Evolutionary conservation across 768 basidiomycete genomes (phyloP), one percentile per base, ranked within the genome.

Genomic region (Chiua virens): DNA sequence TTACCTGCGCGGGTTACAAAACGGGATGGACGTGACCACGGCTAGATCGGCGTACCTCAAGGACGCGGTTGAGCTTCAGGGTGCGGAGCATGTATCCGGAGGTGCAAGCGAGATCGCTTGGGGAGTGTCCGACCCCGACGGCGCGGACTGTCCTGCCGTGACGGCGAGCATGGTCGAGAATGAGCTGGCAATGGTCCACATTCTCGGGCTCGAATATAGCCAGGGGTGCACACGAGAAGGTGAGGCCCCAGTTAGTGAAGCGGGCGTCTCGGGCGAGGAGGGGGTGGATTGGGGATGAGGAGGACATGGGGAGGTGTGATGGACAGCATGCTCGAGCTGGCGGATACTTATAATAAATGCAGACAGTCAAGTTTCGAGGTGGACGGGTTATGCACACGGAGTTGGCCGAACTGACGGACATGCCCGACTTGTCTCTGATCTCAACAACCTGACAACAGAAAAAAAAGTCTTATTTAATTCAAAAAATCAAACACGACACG

Each of bases 101-200:
- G 0, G 94, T 97, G 71, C 93, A 98, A 0, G 92, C 89, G 44
- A 98, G 77, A 72, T 99, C 96, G 63, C 86, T 89, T 21, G 96
- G 96, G 51, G 88, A 90, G 72, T 98, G 95, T 3, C 95, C 96
- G 15, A 92, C 84, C 13, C 93, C 97, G 13, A 85, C 87, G 1
- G 90, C 88, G 49, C 93, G 83, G 30, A 98, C 76, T 20, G 79
- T 75, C 63, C 80, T 83, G 15, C 79, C 73, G 64, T 93, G 83
- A 38, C 87, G 75, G 17, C 85, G 75, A 0, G 94, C 93, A 22
- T 93, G 82, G 62, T 91, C 89, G 23, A 98, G 75, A 41, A 95
- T 76, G 57, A 83, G 78, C 40, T 78, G 76, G 63, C 92, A 89
- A 30, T 98, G 79, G 52, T 77, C 68, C 38, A 82, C 81, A 21